Conservation (phyloP, 805 yeast species). For the Schwanniomyces occidentalis region DNA sequence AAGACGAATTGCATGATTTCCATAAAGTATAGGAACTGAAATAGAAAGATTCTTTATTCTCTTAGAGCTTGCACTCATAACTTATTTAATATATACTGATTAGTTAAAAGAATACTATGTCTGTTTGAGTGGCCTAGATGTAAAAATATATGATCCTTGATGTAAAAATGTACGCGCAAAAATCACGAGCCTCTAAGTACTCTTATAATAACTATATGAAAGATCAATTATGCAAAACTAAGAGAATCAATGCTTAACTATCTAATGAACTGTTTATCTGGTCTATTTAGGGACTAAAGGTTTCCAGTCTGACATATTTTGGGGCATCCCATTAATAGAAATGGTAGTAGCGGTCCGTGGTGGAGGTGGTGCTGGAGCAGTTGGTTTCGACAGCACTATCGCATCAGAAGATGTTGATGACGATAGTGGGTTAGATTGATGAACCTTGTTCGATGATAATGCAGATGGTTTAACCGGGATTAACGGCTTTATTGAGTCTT, state of each 20-base stretch:
- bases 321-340: constrained; percentile 3
- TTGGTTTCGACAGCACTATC: constrained; percentile 2
- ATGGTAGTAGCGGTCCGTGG: constrained; percentile 8
- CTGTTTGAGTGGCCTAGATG: too few species aligned
- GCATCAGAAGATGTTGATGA: background rate
- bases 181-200: too few species aligned
- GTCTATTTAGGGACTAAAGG: constrained; percentile 46
- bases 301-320: constrained; percentile 49
- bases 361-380: constrained; percentile 10
- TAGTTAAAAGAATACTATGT: too few species aligned
- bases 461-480: constrained; percentile 38
- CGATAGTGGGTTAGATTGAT: constrained; percentile 1
- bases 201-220: too few species aligned
- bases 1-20: constrained; percentile 39
- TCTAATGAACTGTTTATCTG: too few species aligned
- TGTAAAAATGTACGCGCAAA: too few species aligned
- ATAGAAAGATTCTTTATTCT: constrained; percentile 35
- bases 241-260: too few species aligned
- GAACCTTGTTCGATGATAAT: constrained; percentile 21
- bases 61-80: constrained; percentile 19
- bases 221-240: too few species aligned
- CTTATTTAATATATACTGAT: background rate
- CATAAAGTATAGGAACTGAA: constrained; percentile 44
- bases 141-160: too few species aligned
- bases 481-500: constrained; percentile 27